Evolutionary conservation across 441 rosid species (phyloP), one percentile per base, ranked within the genome.

Genomic region (Biscutella auriculata): DNA sequence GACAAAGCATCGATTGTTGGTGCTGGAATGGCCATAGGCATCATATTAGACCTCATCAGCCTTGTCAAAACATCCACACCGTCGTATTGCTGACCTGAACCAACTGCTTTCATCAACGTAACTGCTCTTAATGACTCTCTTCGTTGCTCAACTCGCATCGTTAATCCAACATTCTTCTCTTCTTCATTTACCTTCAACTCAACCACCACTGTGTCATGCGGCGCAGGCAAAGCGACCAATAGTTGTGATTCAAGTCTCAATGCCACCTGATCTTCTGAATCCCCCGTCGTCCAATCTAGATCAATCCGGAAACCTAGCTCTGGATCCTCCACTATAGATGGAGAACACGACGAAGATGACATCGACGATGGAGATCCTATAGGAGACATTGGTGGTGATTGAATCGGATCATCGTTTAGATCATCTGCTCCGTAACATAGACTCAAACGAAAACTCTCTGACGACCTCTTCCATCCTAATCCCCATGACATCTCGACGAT

Each of bases 181-280:
- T 52, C 71, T 8, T 62, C 68, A 30, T 61, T 44, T 40, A 19
- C 69, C 6, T 27, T 75, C 46, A 93, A 53, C 52, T 82, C 83
- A 51, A 88, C 80, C 45, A 63, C 68, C 14, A 93, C 98, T 9
- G 82, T 62, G 42, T 93, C 97, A 64, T 84, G 85, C 53, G 95
- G 97, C 60, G 67, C 68, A 12, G 98, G 98, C 63, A 87, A 67
- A 49, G 95, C 94, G 61, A 88, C 97, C 95, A 88, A 88, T 59
- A 87, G 65, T 75, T 93, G 95, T 34, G 98, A 88, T 75, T 87
- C 92, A 55, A 93, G 45, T 66, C 84, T 63, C 72, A 93, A 57
- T 32, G 94, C 95, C 66, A 84, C 79, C 78, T 84, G 95, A 4
- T 88, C 98, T 80, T 93, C 98, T 19, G 88, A 95, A 42, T 93